Percentiles rank a stretch among this genome's conserved stretches.
These are phyloP conservation scores for Lecanicillium sp. DNA, from an alignment of 2,329 filamentous ascomycete species.

Conservation along the genomic window DNA sequence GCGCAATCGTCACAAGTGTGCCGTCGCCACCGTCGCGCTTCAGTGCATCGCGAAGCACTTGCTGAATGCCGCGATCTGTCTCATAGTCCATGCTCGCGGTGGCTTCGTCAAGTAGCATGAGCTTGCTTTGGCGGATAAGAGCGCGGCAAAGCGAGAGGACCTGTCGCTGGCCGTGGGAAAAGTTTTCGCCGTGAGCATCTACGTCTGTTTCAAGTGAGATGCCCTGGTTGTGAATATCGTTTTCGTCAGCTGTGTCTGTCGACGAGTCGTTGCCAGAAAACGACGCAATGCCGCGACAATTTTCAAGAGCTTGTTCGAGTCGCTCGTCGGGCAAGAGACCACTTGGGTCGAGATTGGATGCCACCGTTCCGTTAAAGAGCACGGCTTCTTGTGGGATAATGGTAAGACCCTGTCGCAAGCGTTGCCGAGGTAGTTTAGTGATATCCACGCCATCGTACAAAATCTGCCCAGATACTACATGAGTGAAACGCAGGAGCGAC, in stretches of 20 bases:
- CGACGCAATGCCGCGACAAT: slow-evolving; percentile 51
- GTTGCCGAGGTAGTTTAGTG: slow-evolving; percentile 38
- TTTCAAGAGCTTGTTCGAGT: slow-evolving; percentile 50
- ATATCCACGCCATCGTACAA: slow-evolving; percentile 49
- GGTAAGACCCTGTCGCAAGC: slow-evolving; percentile 44
- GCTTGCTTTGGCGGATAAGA: slow-evolving; percentile 43
- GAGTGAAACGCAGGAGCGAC: slow-evolving; percentile 45
- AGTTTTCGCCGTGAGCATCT: slow-evolving; percentile 45
- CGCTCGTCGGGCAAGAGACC: slow-evolving; percentile 42
- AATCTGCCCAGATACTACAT: slow-evolving; percentile 42
- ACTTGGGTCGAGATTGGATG: slow-evolving; percentile 57
- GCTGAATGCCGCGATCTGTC: slow-evolving; percentile 47
- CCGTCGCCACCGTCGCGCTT: slow-evolving; percentile 32
- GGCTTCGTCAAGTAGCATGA: slow-evolving; percentile 50
- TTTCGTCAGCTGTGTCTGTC: slow-evolving; percentile 19
- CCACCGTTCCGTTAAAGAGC: slow-evolving; percentile 44
- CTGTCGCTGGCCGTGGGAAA: slow-evolving; percentile 50
- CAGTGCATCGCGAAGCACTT: slow-evolving; percentile 41
- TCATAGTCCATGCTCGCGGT: slow-evolving; percentile 52
- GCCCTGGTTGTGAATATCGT: slow-evolving; percentile 15
- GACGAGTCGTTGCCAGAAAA: slow-evolving; percentile 32
- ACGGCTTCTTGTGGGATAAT: slow-evolving; percentile 53
- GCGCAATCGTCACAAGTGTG: slow-evolving; percentile 50
- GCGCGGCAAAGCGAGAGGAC: slow-evolving; percentile 50
- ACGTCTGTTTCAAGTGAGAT: slow-evolving; percentile 37